Conservation (phyloP, 208 protist species). For the Acanthamoeba healyi region DNA sequence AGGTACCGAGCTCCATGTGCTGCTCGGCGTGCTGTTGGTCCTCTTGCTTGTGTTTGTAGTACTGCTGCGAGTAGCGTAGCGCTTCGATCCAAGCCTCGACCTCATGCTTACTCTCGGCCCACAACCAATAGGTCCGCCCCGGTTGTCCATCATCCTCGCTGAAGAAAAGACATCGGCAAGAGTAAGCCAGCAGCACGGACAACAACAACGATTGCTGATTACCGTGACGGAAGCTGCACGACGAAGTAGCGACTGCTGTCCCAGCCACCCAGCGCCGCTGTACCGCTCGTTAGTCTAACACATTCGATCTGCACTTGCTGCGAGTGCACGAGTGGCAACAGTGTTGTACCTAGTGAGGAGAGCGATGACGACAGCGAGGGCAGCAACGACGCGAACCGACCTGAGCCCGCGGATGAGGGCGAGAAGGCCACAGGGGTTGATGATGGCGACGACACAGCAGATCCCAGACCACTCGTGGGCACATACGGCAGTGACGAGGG, state of each 20-base stretch:
- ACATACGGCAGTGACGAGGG: not conserved
- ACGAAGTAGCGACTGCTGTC: constrained; percentile 71
- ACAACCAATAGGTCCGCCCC: constrained; percentile 62
- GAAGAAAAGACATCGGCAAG: not conserved
- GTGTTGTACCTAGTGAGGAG: constrained; percentile 1
- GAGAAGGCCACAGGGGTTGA: not conserved
- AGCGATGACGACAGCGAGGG: constrained; percentile 40
- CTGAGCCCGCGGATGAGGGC: not conserved
- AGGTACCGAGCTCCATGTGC: constrained; percentile 66
- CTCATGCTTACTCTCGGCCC: constrained; percentile 71
- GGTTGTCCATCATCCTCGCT: not conserved
- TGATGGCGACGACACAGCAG: not conserved
- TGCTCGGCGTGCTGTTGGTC: constrained; percentile 69
- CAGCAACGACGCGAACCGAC: not conserved
- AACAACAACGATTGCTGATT: not conserved
- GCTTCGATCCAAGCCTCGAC: constrained; percentile 69
- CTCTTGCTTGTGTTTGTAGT: constrained; percentile 42
- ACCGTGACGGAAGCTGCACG: constrained; percentile 13
- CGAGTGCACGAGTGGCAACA: too few species aligned
- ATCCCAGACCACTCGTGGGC: not conserved
- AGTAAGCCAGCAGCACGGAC: not conserved
- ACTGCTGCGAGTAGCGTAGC: constrained; percentile 44
- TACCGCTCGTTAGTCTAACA: too few species aligned
- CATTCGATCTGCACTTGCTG: too few species aligned
- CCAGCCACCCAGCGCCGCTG: constrained; percentile 56